Base-by-base conservation (phyloP, 257 asterid genomes). In the Coffea eugenioides region DNA sequence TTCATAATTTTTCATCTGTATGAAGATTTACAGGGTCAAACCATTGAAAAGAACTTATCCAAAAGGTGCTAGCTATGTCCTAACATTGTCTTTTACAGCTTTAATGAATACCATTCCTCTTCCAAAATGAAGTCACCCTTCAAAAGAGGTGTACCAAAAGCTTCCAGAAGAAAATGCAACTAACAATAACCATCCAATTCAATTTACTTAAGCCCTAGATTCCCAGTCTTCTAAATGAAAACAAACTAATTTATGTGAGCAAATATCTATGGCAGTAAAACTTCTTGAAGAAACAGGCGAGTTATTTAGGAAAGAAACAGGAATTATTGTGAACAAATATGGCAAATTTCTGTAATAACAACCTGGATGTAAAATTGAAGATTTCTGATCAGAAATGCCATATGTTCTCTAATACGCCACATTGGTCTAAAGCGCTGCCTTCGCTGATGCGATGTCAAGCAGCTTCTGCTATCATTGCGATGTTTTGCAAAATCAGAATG, bases 341-440 rank as follows among this genome's bases (percentile, higher is more conserved):
- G 67, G 41, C 25, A 77, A 77, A 77, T 51, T 79, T 69, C 65
- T 73, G 46, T 31, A 52, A 79, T 6, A 74, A 27, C 83, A 84
- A 91, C 99, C 98, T 94, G 98, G 80, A 96, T 92, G 84, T 96
- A 94, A 77, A 94, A 94, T 80, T 96, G 97, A 88, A 96, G 92
- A 87, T 96, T 96, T 83, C 98, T 89, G 77, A 96, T 94, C 87
- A 96, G 87, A 90, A 94, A 96, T 82, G 98, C 99, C 99, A 94
- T 96, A 75, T 94, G 97, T 85, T 96, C 99, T 90, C 98, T 90
- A 81, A 92, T 86, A 80, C 91, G 96, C 99, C 99, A 96, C 98
- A 94, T 90, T 68, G 97, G 97, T 82, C 90, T 91, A 87, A 89
- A 90, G 61, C 85, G 90, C 66, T 93, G 98, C 57, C 93, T 89